Base-by-base conservation (phyloP, 257 asterid genomes). In the Gentiana dahurica region DNA sequence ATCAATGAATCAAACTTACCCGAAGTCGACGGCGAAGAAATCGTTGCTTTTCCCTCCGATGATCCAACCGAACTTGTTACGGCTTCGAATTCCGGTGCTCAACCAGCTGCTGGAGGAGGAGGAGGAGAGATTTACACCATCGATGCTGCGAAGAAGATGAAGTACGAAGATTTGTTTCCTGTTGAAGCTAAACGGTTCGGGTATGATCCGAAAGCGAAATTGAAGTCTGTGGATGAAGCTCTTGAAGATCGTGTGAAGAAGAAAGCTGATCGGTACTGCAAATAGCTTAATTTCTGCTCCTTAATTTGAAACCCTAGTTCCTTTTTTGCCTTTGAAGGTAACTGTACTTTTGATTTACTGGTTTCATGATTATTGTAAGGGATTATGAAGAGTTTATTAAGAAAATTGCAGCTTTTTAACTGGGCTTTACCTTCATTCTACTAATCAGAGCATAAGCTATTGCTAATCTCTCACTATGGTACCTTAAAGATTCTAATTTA, bases 231-330 rank as follows among this genome's bases (percentile, higher is more conserved):
- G 0, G 98, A 87, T 69, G 88, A 91, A 39, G 98, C 98, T 63
- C 85, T 91, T 33, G 93, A 91, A 55, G 95, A 91, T 56, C 95
- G 98, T 36, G 93, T 85, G 49, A 87, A 81, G 84, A 91, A 91
- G 75, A 91, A 91, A 69, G 98, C 98, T 5, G 98, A 91, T 61
- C 96, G 98, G 36, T 91, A 91, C 59, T 91, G 98, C 69, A 91
- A 91, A 79, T 91, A 73, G 76, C 53, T 2, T 32, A 36, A 35
- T 64, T 55, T 12, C 48, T 43, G 9, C 11, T 12, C 10, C 51
- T 8, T 8, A 1, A 13, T 11, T 2, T 12, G 10, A 33, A 58
- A 39, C 54, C 70, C 70, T 57, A 45, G n/a, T 4, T 43, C 13
- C 7, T 58, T 10, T 3, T 8, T 41, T 8, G 41, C n/a, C 5